Base-by-base conservation (phyloP, 306 rosid species). In the Malus sylvestris region DNA sequence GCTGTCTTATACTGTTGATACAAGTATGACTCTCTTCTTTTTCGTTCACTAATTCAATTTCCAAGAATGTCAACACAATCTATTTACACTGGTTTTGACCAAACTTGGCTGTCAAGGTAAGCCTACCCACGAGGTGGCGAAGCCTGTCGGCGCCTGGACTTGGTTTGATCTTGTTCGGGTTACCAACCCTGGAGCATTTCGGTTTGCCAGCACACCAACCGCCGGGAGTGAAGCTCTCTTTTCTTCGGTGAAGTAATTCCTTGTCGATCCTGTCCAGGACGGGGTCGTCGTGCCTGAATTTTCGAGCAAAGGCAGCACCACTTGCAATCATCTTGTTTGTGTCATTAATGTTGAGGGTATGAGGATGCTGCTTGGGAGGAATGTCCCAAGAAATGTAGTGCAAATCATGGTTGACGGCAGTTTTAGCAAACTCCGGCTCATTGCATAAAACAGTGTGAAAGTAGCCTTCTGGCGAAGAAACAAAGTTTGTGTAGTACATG, bases 391-490 rank as follows among this genome's bases (percentile, higher is more conserved):
- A 71, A 71, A 95, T 95, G 62, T 80, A 95, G 67, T 92, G 99
- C 82, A 95, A 60, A 83, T 95, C 99, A 69, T 73, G 88, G 83
- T 92, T 92, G 49, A 91, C 91, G 29, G 86, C 44, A 20, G 93
- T 95, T 72, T 90, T 90, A 6, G 90, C 89, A 16, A 84, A 82
- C 60, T 87, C 97, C 5, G 94, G 96, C 59, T 62, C 88, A 72
- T 95, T 95, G 89, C 99, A 95, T 60, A 86, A 79, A 33, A 92
- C 97, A 12, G 99, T 95, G 71, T 95, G 99, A 69, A 95, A 95
- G 80, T 95, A 95, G 83, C 97, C 99, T 79, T 95, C 99, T 0
- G 99, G 97, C 16, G 99, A 92, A 35, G 99, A 95, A 74, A 95
- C 85, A 69, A 92, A 95, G 78, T 95, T 95, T 1, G 93, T 10